Base-by-base conservation (phyloP, 192 early-diverging fungal species). In the Thamnidium elegans region DNA sequence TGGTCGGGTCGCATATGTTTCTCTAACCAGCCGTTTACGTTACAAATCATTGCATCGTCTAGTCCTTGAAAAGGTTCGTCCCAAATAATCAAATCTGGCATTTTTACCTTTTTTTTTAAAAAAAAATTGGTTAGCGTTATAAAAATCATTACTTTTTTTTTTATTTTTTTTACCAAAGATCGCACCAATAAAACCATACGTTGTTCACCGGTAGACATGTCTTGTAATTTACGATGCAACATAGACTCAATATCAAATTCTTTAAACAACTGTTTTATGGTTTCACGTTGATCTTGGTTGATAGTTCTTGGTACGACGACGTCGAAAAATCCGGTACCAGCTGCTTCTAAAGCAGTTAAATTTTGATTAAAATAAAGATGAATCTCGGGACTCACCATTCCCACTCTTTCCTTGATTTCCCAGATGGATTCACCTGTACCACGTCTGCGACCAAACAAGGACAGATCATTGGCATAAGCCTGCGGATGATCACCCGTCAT, bases 21-120 rank as follows among this genome's bases (percentile, higher is more conserved):
- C 46, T 80, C 75, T 50, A 85, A 23, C 78, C 78, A 85, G 23
- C 14, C 34, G 17, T 80, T 78, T 7, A 73, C 66, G 14, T 48
- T 50, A 20, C 51, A 48, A 20, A 85, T 81, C 66, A 63, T 66
- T 7, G 55, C 62, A 11, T 76, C 69, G 64, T 85, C 84, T 21
- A 85, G 45, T 0, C 84, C 84, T 65, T 85, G 84, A 36, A 83
- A 85, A 19, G 81, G 81, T 61, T 85, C 84, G 69, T 85, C 84
- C 78, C 80, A 75, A 26, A 85, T 74, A 31, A 85, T 47, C 36
- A 85, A 62, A 30, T 47, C 32, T 4, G 77, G 78, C 48, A 31
- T 50, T 55, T 76, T 83, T 7, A 84, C 81, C 64, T 66, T 19
- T 15, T 30, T 7, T 20, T 30, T 53, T 7, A 64, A 20, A 52